These are phyloP conservation scores for Simmondsia chinensis DNA, from an alignment of 148 eudicot species.

Conservation along the genomic window DNA sequence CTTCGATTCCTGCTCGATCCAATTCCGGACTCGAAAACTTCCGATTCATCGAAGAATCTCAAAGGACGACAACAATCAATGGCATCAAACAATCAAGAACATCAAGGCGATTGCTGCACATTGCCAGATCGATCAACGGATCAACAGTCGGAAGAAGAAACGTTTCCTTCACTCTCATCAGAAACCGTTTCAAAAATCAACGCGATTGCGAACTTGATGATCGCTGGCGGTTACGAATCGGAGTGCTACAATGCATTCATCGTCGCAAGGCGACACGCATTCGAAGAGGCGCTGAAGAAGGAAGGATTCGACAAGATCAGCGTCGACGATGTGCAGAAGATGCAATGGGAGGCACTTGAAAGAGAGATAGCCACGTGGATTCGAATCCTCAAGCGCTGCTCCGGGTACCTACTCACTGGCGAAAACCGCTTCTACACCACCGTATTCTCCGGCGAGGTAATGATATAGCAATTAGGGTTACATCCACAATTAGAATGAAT, in stretches of 20 bases:
- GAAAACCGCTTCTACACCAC: slow-evolving; percentile 34
- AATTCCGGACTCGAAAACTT: neutral
- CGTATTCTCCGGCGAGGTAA: slow-evolving; percentile 38
- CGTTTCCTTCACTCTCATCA: slow-evolving; percentile 27
- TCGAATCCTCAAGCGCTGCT: slow-evolving; percentile 33
- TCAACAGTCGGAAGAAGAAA: slow-evolving; percentile 3
- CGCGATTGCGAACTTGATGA: slow-evolving; percentile 39
- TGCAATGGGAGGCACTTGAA: slow-evolving; percentile 60
- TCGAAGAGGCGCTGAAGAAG: slow-evolving; percentile 26
- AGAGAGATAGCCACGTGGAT: slow-evolving; percentile 57
- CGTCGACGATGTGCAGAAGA: slow-evolving; percentile 52
- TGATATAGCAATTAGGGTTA: too few species aligned
- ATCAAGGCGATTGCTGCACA: slow-evolving; percentile 3
- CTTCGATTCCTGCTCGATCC: slow-evolving; percentile 36
- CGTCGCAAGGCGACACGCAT: slow-evolving; percentile 28
- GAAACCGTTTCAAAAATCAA: slow-evolving; percentile 23
- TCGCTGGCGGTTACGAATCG: slow-evolving; percentile 38
- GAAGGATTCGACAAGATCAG: slow-evolving; percentile 43
- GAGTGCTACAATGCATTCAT: slow-evolving; percentile 49
- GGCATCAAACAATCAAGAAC: neutral
- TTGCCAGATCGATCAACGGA: neutral
- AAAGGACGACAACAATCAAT: slow-evolving; percentile 2
- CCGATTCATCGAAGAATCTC: slow-evolving; percentile 8
- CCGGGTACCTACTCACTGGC: slow-evolving; percentile 29
- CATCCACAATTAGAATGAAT: too few species aligned